These are phyloP conservation scores for Fusarium verrucosum DNA, from an alignment of 2,329 filamentous ascomycete genomes.

Conservation along the genomic window DNA sequence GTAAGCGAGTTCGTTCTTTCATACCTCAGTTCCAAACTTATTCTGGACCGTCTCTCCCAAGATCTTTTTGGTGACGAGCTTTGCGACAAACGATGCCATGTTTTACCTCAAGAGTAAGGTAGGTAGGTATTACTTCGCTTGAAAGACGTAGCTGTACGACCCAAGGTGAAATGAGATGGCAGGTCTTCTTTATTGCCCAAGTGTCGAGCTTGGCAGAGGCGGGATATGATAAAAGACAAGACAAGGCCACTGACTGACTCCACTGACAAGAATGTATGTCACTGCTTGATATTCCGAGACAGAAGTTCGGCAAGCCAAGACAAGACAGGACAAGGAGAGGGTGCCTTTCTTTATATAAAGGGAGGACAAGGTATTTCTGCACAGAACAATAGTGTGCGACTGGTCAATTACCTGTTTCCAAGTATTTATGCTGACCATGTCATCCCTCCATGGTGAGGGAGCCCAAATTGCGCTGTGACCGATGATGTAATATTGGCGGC, in stretches of 20 bases:
- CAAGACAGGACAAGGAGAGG: conserved; percentile 4
- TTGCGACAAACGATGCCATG: conserved; percentile 65
- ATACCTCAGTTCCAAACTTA: conserved; percentile 66
- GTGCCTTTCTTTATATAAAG: conserved; percentile 9
- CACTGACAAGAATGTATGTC: conserved; percentile 20
- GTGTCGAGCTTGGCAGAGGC: conserved; percentile 1
- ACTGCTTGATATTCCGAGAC: conserved; percentile 17
- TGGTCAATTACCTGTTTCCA: conserved; percentile 36
- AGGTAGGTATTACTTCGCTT: too few relatives aligned
- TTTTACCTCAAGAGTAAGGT: conserved; percentile 1
- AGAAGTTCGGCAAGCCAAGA: conserved; percentile 23
- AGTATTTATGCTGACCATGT: conserved; percentile 20
- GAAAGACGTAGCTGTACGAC: background rate
- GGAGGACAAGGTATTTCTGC: conserved; percentile 1
- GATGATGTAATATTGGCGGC: conserved; percentile 43
- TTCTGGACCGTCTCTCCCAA: conserved; percentile 66
- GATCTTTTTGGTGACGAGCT: conserved; percentile 65
- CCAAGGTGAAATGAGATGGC: background rate
- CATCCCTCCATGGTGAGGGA: conserved; percentile 38
- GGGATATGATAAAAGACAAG: background rate
- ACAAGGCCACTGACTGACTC: background rate
- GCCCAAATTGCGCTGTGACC: conserved; percentile 19
- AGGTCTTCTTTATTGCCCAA: conserved; percentile 1
- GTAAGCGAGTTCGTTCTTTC: conserved; percentile 15
- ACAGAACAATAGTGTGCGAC: conserved; percentile 4